phyloP scores from a whole-genome alignment of 1,284 basidiomycete species.

The Rugosomyces carneus region DNA sequence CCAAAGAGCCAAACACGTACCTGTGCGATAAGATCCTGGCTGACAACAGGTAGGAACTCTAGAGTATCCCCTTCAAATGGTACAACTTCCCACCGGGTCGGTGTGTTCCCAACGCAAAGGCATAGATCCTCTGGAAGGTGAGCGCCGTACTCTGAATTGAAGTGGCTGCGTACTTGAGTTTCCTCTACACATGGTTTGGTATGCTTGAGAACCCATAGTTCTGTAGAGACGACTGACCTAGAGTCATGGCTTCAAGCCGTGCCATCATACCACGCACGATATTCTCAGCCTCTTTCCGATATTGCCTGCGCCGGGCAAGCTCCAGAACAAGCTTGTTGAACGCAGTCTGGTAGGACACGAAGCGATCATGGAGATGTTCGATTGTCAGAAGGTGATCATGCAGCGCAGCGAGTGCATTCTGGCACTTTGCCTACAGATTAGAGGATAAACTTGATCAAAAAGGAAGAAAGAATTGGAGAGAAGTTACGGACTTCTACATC shows the following conservation, averaged over 20 bases:
- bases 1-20: slow-evolving; percentile 34
- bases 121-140: slow-evolving; percentile 74
- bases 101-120: slow-evolving; percentile 62
- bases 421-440: slow-evolving; percentile 43
- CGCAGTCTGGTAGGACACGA: slow-evolving; percentile 58
- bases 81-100: slow-evolving; percentile 61
- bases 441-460: background rate
- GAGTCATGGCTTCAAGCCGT: slow-evolving; percentile 54
- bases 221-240: slow-evolving; percentile 49
- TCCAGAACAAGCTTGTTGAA: slow-evolving; percentile 69
- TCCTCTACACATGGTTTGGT: slow-evolving; percentile 61
- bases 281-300: slow-evolving; percentile 56
- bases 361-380: slow-evolving; percentile 58
- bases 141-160: slow-evolving; percentile 63
- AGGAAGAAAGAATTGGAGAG: background rate
- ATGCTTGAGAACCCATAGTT: no score
- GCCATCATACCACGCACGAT: slow-evolving; percentile 60
- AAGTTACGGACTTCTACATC: slow-evolving; percentile 47
- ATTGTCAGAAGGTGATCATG: slow-evolving; percentile 56
- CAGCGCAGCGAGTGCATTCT: slow-evolving; percentile 47
- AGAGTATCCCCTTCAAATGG: slow-evolving; percentile 45
- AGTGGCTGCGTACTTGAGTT: slow-evolving; percentile 51
- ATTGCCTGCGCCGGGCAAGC: slow-evolving; percentile 60
- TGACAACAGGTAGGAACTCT: slow-evolving; percentile 56
- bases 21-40: slow-evolving; percentile 49